Percentiles rank a stretch among this genome's conserved stretches.
phyloP scores from a whole-genome alignment of 225 moss, liverwort and hornwort species.

The Rhytidiadelphus loreus region DNA sequence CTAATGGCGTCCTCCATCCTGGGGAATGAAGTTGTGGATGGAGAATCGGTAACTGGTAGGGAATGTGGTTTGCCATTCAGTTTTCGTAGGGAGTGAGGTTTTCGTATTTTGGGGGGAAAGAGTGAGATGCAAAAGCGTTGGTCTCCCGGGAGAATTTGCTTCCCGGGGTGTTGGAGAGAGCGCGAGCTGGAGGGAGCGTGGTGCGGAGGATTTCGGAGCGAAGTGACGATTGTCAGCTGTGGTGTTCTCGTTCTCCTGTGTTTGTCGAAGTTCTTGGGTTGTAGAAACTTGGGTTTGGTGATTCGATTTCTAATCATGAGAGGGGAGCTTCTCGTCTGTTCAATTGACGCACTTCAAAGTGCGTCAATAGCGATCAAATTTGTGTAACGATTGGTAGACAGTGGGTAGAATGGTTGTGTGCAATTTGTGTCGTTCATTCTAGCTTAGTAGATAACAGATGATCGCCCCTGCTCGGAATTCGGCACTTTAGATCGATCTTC shows the following conservation, averaged over 20 bases:
- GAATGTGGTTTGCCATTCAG: background rate
- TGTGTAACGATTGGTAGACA: background rate
- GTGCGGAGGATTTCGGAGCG: background rate
- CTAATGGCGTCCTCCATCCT: background rate
- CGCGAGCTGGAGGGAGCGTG: background rate
- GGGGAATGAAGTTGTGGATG: background rate
- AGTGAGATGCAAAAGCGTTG: background rate
- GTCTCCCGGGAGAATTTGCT: background rate
- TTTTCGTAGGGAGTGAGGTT: background rate
- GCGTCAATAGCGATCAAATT: background rate
- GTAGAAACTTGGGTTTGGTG: background rate
- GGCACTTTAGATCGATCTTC: background rate
- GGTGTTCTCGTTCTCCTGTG: background rate
- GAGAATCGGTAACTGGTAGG: background rate
- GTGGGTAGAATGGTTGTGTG: background rate
- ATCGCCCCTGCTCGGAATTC: background rate
- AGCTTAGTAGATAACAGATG: background rate
- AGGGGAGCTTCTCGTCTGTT: background rate
- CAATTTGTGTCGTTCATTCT: background rate
- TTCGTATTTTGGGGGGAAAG: conserved; percentile 14
- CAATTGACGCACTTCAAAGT: background rate
- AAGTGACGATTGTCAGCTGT: background rate
- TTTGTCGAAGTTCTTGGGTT: background rate
- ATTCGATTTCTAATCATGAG: background rate
- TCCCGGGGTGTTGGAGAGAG: background rate